Evolutionary conservation across 345 rosid species (phyloP), one percentile per base, ranked within the genome.

Genomic region (Ailanthus altissimus): DNA sequence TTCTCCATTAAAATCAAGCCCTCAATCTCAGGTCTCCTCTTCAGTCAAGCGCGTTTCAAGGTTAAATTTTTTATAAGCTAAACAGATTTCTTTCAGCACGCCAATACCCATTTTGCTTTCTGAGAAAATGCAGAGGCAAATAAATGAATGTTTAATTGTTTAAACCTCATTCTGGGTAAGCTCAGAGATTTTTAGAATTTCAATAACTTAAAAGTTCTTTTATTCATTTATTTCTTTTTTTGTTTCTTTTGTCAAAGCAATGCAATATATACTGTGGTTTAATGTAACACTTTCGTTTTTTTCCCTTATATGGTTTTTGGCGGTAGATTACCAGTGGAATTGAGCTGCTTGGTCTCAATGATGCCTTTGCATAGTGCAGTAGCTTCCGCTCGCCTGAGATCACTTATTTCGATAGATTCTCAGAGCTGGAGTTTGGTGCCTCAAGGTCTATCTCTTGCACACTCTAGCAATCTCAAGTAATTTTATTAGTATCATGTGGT

Each of bases 381-480:
- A 53, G 84, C 87, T 64, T 84, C 83, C 1, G 79, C 87, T 46
- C 81, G 84, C 11, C 73, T 84, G 40, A 72, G 11, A 58, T 84
- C 83, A 13, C 67, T 74, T 50, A 74, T 84, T 40, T 66, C 83
- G 25, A 28, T 70, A 0, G 81, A 81, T 65, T 79, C 83, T 60
- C 79, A 76, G 73, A 73, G 67, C 69, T 84, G 84, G 87, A 63
- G 77, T 46, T 79, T 81, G 79, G 76, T 84, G 42, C 83, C 84
- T 64, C 84, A 76, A 81, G 87, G 87, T 84, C 8, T 32, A 12
- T 74, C 64, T 59, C 5, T 69, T 5, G 9, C 47, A 60, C 66
- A 0, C 32, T 8, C 59, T 14, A 14, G 13, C 12, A 62, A 6
- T 40, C 53, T 43, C 71, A 1, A 32, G 38, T 32, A 32, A 32